Evolutionary conservation across 805 yeast species (phyloP).

Genomic region (Teunomyces atbi): DNA sequence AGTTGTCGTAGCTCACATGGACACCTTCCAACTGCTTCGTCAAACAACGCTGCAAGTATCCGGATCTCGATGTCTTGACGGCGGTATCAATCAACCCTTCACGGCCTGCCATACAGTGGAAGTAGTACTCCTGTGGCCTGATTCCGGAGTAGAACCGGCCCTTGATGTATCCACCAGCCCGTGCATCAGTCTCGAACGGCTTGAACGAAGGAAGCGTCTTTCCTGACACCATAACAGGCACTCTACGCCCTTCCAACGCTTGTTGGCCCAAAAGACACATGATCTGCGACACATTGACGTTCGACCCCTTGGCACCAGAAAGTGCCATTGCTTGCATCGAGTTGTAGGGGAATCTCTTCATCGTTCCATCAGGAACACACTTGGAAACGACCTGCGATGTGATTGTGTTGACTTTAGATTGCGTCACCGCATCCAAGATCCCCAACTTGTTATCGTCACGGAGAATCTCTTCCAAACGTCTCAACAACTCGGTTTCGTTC

Average conservation of each 20-base stretch:
- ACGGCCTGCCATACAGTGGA: constrained; percentile 99
- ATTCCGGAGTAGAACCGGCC: constrained; percentile 97
- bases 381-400: constrained; percentile 92
- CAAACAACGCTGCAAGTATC: constrained; percentile 96
- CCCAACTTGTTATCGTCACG: constrained; percentile 93
- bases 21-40: constrained; percentile 98
- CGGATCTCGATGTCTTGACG: constrained; percentile 96
- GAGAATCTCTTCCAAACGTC: constrained; percentile 88
- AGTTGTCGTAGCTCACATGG: constrained; percentile 87
- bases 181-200: constrained; percentile 94
- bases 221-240: constrained; percentile 98
- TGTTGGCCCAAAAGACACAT: constrained; percentile 99
- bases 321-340: constrained; percentile 99
- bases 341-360: constrained; percentile 92
- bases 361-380: constrained; percentile 95
- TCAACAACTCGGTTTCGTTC: constrained; percentile 71
- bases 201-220: constrained; percentile 95
- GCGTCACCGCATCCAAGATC: constrained; percentile 92
- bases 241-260: constrained; percentile 98
- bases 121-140: constrained; percentile 96
- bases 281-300: constrained; percentile 97
- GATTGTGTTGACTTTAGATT: constrained; percentile 85
- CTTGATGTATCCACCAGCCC: constrained; percentile 98
- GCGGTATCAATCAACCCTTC: constrained; percentile 99
- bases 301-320: constrained; percentile 99